A percentile compares a stretch with the other conserved stretches of the same genome.
Evolutionary conservation across 257 asterid species (phyloP).

Genomic region (Eustoma russellianum): DNA sequence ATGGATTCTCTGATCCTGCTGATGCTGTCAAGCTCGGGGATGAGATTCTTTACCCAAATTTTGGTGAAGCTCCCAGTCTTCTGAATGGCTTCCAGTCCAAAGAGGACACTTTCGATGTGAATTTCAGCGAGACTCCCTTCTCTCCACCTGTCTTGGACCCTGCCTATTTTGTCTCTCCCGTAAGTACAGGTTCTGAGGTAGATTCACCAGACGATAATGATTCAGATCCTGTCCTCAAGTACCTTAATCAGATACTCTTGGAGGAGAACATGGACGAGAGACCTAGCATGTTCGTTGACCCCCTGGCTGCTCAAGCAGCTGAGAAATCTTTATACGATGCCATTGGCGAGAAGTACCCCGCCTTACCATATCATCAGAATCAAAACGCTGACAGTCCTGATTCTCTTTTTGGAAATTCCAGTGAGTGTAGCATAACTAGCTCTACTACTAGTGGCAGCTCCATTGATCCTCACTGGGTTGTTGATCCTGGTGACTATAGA

Average conservation of each 20-base stretch:
- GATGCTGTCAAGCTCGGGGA: slow-evolving; percentile 32
- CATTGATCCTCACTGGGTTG: slow-evolving; percentile 37
- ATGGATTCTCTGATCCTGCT: slow-evolving; percentile 19
- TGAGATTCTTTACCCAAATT: slow-evolving; percentile 23
- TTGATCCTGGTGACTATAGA: slow-evolving; percentile 47
- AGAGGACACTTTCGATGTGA: slow-evolving; percentile 31
- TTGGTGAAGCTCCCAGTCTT: slow-evolving; percentile 34
- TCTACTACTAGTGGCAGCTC: slow-evolving; percentile 35
- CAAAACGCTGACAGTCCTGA: slow-evolving; percentile 55
- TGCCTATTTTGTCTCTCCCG: slow-evolving; percentile 32
- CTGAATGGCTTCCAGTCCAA: slow-evolving; percentile 22
- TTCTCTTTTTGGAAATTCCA: slow-evolving; percentile 37
- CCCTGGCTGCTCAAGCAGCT: slow-evolving; percentile 71
- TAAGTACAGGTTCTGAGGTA: slow-evolving; percentile 42
- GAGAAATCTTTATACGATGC: slow-evolving; percentile 83
- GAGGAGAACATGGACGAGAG: slow-evolving; percentile 84
- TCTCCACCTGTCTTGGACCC: slow-evolving; percentile 27
- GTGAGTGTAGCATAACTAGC: slow-evolving; percentile 43
- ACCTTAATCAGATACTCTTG: slow-evolving; percentile 70
- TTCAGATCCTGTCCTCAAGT: slow-evolving; percentile 75
- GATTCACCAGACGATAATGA: slow-evolving; percentile 82
- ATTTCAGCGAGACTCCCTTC: slow-evolving; percentile 31
- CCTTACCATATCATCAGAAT: slow-evolving; percentile 30
- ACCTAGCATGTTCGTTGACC: slow-evolving; percentile 94
- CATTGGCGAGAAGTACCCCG: slow-evolving; percentile 60